Base-by-base conservation (phyloP, 2,329 filamentous ascomycete genomes). In the Cladophialophora exuberans region DNA sequence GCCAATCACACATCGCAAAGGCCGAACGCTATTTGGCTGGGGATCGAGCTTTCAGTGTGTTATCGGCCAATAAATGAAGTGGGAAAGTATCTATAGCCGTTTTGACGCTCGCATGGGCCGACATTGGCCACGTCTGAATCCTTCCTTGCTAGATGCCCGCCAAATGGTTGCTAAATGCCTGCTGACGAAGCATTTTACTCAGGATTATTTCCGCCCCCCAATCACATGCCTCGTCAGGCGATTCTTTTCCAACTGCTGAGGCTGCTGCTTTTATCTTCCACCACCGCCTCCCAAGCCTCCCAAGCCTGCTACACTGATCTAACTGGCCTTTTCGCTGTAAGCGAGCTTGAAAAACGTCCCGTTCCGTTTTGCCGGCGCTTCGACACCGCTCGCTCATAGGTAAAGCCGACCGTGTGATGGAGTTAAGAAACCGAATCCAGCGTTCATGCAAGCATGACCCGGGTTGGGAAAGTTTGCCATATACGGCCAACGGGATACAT, bases 121-220 rank as follows among this genome's bases (percentile, higher is more conserved):
- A 39, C 35, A 49, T 39, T 49, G 46, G 46, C 26, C 15, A 39
- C 10, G 3, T 9, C n/a, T n/a, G n/a, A n/a, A n/a, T n/a, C n/a
- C n/a, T n/a, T n/a, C 7, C 15, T 13, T 18, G 46, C 6, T 41
- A 20, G 35, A 15, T 20, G 30, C 17, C 22, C 15, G 10, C 33
- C 6, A 9, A 10, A 7, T 20, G 17, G 17, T 20, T 39, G 44
- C 26, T 31, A 22, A 23, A 26, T 30, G 46, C 23, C 35, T 41
- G 46, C 46, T 49, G 38, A 49, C 46, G 35, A 39, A 39, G 46
- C 23, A 25, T 22, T 49, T 49, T 26, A 49, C 46, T 49, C 46
- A 49, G 46, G 23, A 31, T 35, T 49, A 49, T 49, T 49, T 49
- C 20, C 28, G 35, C 20, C n/a, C 11, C 28, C 46, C 46, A 49